A percentile compares a stretch with the other conserved stretches of the same genome.
Evolutionary conservation across 225 moss, liverwort and hornwort species (phyloP).

Genomic region (Marchantia paleacea): DNA sequence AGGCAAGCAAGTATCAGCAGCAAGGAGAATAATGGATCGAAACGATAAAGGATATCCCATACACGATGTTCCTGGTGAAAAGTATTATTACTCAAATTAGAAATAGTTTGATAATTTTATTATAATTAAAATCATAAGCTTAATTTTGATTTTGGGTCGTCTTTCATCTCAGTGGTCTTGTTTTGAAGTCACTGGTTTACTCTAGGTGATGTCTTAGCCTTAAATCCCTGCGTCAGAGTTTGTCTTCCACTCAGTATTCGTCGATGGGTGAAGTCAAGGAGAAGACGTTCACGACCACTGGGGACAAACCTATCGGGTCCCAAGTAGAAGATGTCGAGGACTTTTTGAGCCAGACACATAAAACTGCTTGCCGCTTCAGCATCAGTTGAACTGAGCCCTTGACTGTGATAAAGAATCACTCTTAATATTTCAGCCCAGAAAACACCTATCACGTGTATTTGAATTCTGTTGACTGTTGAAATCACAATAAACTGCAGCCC

Average conservation of each 20-base stretch:
- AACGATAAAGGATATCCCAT: slow-evolving; percentile 94
- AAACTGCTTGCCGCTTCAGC: too few species aligned
- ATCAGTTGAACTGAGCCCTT: too few species aligned
- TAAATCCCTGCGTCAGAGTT: neutral
- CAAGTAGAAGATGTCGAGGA: neutral
- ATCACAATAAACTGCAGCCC: too few species aligned
- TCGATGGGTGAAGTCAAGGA: neutral
- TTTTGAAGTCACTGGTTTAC: neutral
- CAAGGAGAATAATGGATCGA: slow-evolving; percentile 87
- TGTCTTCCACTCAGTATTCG: neutral
- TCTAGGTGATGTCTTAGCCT: neutral
- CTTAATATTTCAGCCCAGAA: too few species aligned
- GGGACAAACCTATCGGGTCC: neutral
- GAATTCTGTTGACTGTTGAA: too few species aligned
- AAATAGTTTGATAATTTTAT: neutral
- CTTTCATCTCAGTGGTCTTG: neutral
- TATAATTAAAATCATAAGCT: neutral
- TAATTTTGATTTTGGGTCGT: neutral
- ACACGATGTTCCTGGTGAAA: slow-evolving; percentile 81
- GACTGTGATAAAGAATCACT: too few species aligned
- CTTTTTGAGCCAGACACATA: neutral
- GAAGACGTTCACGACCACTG: neutral
- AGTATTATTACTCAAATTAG: slow-evolving; percentile 52
- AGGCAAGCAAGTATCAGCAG: slow-evolving; percentile 87
- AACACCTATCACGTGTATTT: too few species aligned